Percentiles rank a stretch among this genome's conserved stretches.
These are phyloP conservation scores for Raphidocelis subcapitata DNA, from an alignment of 139 green algal genomes.

Conservation along the genomic window DNA sequence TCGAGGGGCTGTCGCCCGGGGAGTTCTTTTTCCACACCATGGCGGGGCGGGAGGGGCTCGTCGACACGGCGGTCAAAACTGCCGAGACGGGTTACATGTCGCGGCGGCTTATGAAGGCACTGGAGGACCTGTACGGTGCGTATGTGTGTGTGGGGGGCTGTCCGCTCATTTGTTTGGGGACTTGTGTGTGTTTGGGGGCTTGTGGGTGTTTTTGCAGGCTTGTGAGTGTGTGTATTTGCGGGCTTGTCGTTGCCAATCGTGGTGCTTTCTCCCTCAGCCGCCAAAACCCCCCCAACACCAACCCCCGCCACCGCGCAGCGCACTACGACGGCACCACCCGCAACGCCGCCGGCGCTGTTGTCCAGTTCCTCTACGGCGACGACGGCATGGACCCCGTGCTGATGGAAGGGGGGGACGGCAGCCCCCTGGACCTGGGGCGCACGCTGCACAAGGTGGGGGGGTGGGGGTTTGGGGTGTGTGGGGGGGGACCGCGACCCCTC, in stretches of 20 bases:
- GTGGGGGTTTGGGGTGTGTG: background rate
- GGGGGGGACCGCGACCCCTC: background rate
- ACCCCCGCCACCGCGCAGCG: no score
- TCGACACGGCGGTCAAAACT: conserved; percentile 99
- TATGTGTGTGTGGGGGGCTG: no score
- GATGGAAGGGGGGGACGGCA: conserved; percentile 86
- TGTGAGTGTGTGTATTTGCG: no score
- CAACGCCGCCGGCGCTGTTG: conserved; percentile 83
- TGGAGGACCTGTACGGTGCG: conserved; percentile 90
- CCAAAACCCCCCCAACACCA: no score
- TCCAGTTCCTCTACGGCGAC: conserved; percentile 95
- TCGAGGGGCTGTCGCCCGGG: conserved; percentile 86
- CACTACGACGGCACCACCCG: conserved; percentile 95
- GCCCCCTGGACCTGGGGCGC: conserved; percentile 67
- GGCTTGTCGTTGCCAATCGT: no score
- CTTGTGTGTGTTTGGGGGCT: no score
- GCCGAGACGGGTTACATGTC: conserved; percentile 98
- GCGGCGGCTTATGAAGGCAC: conserved; percentile 94
- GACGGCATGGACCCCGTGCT: conserved; percentile 90
- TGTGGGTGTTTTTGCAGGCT: no score
- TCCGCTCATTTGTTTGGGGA: no score
- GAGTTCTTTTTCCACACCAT: conserved; percentile 99
- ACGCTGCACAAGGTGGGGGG: conserved; percentile 52
- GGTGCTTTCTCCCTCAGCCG: no score
- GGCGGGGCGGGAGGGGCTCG: conserved; percentile 91